phyloP scores from a whole-genome alignment of 164 flowering plant species.

The Taxillus chinensis region DNA sequence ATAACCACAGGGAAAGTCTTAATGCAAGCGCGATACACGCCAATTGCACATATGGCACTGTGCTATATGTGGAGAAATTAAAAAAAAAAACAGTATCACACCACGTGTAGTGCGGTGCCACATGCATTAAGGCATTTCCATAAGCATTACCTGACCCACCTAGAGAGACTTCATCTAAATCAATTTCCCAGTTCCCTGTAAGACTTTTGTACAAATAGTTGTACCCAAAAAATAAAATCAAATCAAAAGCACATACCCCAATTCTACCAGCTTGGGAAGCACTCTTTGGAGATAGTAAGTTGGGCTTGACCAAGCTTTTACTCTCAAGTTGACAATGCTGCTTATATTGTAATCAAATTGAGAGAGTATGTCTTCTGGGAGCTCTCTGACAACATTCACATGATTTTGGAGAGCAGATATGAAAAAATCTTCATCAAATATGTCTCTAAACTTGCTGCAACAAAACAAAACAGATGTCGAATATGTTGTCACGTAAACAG shows the following conservation, averaged over 20 bases:
- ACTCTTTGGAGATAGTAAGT: constrained; percentile 67
- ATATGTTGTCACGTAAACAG: background rate
- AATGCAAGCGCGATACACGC: too few relatives aligned
- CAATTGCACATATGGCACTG: too few relatives aligned
- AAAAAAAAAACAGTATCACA: too few relatives aligned
- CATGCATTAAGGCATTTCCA: too few relatives aligned
- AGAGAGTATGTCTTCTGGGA: constrained; percentile 66
- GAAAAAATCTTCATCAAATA: constrained; percentile 90
- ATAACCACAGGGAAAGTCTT: too few relatives aligned
- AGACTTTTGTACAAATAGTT: background rate
- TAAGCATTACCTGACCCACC: too few relatives aligned
- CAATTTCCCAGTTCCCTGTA: background rate
- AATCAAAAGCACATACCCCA: constrained; percentile 49
- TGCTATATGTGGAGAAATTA: too few relatives aligned
- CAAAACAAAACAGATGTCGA: background rate
- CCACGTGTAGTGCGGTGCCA: too few relatives aligned
- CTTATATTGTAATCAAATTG: constrained; percentile 72
- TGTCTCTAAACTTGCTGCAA: constrained; percentile 83
- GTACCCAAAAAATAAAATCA: background rate
- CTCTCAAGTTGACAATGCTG: constrained; percentile 77
- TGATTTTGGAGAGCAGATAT: constrained; percentile 51
- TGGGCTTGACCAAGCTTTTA: constrained; percentile 88
- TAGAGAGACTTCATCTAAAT: too few relatives aligned
- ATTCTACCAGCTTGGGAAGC: constrained; percentile 53
- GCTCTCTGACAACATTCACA: constrained; percentile 63